A percentile compares a stretch with the other conserved stretches of the same genome.
These are phyloP conservation scores for Chalaropsis ovoidea DNA, from an alignment of 2,329 filamentous ascomycete genomes.

Conservation along the genomic window DNA sequence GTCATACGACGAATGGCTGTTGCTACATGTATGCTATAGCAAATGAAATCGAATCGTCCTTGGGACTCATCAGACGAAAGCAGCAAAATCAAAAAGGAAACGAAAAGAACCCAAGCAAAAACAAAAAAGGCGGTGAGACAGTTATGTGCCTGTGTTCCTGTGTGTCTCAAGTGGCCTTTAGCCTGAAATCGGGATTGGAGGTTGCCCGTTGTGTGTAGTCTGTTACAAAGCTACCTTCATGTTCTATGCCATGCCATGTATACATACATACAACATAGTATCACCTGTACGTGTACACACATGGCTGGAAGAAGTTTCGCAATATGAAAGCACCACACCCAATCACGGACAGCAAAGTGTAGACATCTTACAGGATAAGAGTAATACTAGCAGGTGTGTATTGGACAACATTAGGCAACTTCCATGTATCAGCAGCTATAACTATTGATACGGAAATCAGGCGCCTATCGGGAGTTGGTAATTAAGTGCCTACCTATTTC, in stretches of 20 bases:
- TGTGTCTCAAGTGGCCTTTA: conserved; percentile 3
- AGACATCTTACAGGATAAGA: neutral
- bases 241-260: neutral
- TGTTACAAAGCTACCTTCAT: neutral
- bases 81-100: neutral
- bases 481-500: neutral
- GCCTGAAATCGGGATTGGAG: neutral
- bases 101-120: neutral
- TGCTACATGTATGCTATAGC: no score
- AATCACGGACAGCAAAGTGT: neutral
- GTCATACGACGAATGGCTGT: neutral
- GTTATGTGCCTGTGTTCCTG: neutral
- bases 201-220: no score
- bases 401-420: neutral
- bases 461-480: no score
- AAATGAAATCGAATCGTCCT: no score
- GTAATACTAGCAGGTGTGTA: neutral
- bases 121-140: conserved; percentile 14
- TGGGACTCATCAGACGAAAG: no score
- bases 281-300: neutral
- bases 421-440: neutral
- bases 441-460: neutral
- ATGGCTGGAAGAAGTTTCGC: neutral
- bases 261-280: neutral
- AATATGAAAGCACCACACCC: neutral